These are phyloP conservation scores for Aspergillus novoparasiticus DNA, from an alignment of 2,329 filamentous ascomycete genomes.

Conservation along the genomic window DNA sequence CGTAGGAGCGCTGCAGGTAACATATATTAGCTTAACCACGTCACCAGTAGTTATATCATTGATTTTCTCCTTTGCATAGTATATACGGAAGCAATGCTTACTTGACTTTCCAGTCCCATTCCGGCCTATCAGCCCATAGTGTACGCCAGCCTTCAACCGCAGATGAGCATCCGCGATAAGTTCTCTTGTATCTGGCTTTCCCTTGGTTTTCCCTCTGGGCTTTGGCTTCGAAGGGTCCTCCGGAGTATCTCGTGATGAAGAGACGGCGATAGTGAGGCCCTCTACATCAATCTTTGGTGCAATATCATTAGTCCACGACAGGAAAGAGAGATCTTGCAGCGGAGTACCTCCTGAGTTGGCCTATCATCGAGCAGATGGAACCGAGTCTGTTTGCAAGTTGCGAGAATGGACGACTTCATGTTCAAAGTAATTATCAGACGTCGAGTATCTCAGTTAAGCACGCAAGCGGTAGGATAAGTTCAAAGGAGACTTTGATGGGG, in stretches of 20 bases:
- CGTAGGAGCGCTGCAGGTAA: constrained; percentile 62
- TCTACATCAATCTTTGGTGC: constrained; percentile 65
- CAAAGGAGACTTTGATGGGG: neutral
- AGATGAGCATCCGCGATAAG: constrained; percentile 71
- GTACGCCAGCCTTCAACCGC: constrained; percentile 69
- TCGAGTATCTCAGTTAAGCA: neutral
- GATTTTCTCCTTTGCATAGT: neutral
- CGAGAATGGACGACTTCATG: constrained; percentile 50
- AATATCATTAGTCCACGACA: neutral
- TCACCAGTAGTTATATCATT: neutral
- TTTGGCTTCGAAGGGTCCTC: constrained; percentile 29
- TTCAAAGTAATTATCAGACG: neutral
- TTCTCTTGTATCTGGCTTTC: constrained; percentile 58
- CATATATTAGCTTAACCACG: constrained; percentile 2
- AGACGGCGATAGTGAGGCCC: constrained; percentile 70
- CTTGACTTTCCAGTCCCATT: constrained; percentile 86
- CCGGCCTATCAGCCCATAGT: constrained; percentile 77
- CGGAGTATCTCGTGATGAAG: constrained; percentile 27
- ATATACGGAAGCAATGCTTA: constrained; percentile 32
- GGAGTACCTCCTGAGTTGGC: constrained; percentile 55
- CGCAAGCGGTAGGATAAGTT: neutral
- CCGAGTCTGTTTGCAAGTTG: constrained; percentile 68
- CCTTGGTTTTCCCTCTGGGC: constrained; percentile 51
- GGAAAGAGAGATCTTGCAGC: neutral
- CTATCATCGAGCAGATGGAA: constrained; percentile 62